These are phyloP conservation scores for Erigeron canadensis DNA, from an alignment of 129 eudicot species.

Conservation along the genomic window DNA sequence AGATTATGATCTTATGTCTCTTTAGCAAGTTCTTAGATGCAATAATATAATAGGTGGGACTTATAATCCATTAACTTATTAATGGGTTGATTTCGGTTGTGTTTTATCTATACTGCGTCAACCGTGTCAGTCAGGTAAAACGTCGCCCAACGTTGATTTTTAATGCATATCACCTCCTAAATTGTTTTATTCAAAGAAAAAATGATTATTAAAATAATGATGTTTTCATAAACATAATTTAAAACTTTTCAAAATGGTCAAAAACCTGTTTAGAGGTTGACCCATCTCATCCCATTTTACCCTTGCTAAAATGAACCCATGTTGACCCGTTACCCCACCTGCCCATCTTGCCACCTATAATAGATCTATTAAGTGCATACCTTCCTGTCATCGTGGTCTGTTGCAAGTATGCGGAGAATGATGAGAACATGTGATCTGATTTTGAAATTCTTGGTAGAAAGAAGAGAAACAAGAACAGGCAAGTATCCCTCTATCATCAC, in stretches of 20 bases:
- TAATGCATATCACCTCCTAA: not conserved
- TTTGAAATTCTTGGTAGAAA: constrained; percentile 28
- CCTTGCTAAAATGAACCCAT: not conserved
- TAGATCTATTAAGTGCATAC: constrained; percentile 23
- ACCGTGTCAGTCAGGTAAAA: not conserved
- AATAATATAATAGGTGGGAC: too few relatives aligned
- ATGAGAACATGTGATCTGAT: constrained; percentile 34
- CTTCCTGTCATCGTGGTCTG: constrained; percentile 42
- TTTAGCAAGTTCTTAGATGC: too few relatives aligned
- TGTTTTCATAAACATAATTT: not conserved
- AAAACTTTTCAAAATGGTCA: not conserved
- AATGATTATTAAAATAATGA: not conserved
- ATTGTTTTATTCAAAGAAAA: not conserved
- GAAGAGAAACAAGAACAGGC: constrained; percentile 44
- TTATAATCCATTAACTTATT: too few relatives aligned
- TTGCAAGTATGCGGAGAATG: constrained; percentile 44
- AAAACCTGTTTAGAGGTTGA: not conserved
- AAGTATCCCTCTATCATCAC: constrained; percentile 51
- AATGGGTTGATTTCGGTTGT: too few relatives aligned
- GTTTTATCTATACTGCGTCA: not conserved
- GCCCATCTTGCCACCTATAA: not conserved
- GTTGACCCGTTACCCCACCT: not conserved
- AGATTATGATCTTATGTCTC: too few relatives aligned
- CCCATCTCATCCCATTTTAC: not conserved
- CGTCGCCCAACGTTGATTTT: not conserved